Evolutionary conservation across 1,284 basidiomycete genomes (phyloP).

Genomic region (Violaceomyces palustris): DNA sequence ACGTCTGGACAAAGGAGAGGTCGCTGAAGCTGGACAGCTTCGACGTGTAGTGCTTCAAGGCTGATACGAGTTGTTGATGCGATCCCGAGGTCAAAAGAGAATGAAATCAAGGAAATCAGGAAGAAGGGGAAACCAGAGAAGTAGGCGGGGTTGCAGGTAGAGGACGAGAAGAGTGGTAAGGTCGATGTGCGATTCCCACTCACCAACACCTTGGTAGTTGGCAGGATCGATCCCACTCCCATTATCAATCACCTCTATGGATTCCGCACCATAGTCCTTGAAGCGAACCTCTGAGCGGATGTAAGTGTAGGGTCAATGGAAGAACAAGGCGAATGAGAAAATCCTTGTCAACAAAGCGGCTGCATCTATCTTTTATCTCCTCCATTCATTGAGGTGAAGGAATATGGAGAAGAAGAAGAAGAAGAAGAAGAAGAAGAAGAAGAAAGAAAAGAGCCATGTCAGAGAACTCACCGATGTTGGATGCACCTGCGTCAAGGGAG

Average conservation of each 20-base stretch:
- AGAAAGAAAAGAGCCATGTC: not conserved
- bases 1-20: slow-evolving; percentile 71
- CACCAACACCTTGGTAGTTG: slow-evolving; percentile 76
- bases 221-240: slow-evolving; percentile 74
- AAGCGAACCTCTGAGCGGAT: slow-evolving; percentile 90
- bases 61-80: too few species aligned
- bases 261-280: slow-evolving; percentile 78
- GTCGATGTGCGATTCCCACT: slow-evolving; percentile 44
- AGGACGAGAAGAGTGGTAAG: too few species aligned
- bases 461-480: slow-evolving; percentile 66
- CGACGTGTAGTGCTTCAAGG: slow-evolving; percentile 87
- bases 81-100: too few species aligned
- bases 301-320: too few species aligned
- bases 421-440: not conserved
- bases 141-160: too few species aligned
- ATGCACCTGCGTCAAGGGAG: slow-evolving; percentile 85
- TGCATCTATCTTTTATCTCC: too few species aligned
- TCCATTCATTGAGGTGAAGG: too few species aligned
- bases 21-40: slow-evolving; percentile 76
- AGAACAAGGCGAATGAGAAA: too few species aligned
- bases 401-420: not conserved
- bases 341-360: too few species aligned
- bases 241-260: slow-evolving; percentile 87
- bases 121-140: too few species aligned
- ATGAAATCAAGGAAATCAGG: too few species aligned